Percentiles rank a stretch among this genome's conserved stretches.
Evolutionary conservation across 768 basidiomycete species (phyloP).

Genomic region (Mycena belliarum): DNA sequence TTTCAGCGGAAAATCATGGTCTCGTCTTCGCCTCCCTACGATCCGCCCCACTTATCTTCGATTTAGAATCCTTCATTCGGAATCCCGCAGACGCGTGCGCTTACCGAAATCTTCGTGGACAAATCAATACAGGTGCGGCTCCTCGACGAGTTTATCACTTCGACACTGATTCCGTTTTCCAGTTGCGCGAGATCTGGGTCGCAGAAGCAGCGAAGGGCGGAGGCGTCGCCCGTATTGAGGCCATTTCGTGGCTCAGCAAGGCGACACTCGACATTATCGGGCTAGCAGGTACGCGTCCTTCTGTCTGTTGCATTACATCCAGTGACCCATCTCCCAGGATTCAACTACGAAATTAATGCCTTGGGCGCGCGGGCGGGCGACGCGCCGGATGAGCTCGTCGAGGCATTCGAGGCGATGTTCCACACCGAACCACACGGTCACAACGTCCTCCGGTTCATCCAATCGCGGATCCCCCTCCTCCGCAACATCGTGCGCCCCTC

Average conservation of each 20-base stretch:
- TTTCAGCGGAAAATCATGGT: slow-evolving; percentile 30
- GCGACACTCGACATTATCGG: slow-evolving; percentile 64
- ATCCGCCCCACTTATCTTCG: neutral
- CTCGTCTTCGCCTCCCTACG: neutral
- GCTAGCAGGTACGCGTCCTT: slow-evolving; percentile 42
- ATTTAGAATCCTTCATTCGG: slow-evolving; percentile 50
- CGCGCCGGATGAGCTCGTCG: slow-evolving; percentile 39
- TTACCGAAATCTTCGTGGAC: slow-evolving; percentile 41
- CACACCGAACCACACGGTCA: slow-evolving; percentile 33
- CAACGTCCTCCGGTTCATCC: slow-evolving; percentile 25
- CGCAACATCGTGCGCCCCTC: slow-evolving; percentile 29
- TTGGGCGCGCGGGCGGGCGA: slow-evolving; percentile 16
- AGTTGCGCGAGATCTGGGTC: slow-evolving; percentile 39
- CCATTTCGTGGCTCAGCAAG: slow-evolving; percentile 50
- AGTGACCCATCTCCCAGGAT: slow-evolving; percentile 9
- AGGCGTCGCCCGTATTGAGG: slow-evolving; percentile 37
- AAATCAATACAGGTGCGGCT: slow-evolving; percentile 35
- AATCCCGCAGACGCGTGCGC: slow-evolving; percentile 41
- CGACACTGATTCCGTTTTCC: neutral
- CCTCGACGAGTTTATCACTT: neutral
- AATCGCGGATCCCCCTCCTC: slow-evolving; percentile 30
- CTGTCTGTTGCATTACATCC: neutral
- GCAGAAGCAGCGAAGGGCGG: slow-evolving; percentile 24
- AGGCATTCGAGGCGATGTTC: slow-evolving; percentile 45
- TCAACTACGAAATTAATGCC: slow-evolving; percentile 21